Percentiles rank a stretch among this genome's conserved stretches.
phyloP scores from a whole-genome alignment of 2,329 filamentous ascomycete species.

The Pseudopyrenochaeta lycopersici region DNA sequence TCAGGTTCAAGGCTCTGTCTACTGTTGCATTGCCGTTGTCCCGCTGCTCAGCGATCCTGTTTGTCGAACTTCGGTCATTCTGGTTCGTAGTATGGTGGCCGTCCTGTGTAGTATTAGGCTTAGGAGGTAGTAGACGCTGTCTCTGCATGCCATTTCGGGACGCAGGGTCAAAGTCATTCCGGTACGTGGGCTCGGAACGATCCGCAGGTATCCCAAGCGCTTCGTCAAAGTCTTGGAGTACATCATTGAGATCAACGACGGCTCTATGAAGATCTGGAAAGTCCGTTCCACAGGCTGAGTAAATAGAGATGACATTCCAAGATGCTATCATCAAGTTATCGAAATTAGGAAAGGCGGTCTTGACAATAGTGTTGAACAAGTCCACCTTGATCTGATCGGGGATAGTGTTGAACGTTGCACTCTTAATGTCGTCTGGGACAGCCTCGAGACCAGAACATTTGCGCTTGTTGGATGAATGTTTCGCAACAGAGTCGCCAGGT shows the following conservation, averaged over 20 bases:
- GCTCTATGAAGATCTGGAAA: conserved; percentile 34
- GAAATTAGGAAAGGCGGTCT: conserved; percentile 39
- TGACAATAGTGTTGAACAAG: conserved; percentile 38
- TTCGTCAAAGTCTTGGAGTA: conserved; percentile 36
- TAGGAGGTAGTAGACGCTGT: not conserved
- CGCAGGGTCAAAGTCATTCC: not conserved
- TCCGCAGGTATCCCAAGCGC: conserved; percentile 9
- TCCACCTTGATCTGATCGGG: conserved; percentile 32
- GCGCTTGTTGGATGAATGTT: conserved; percentile 39
- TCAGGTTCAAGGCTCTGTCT: not conserved
- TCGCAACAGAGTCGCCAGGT: conserved; percentile 19
- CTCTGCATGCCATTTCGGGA: not conserved
- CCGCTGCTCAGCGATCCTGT: not conserved
- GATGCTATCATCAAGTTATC: conserved; percentile 41
- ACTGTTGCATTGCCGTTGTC: not conserved
- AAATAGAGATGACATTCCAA: conserved; percentile 44
- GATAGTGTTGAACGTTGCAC: conserved; percentile 29
- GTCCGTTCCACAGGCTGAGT: conserved; percentile 34
- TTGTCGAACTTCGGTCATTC: not conserved
- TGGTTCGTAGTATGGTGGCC: not conserved
- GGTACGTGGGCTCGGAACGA: conserved; percentile 7
- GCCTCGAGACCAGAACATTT: conserved; percentile 25
- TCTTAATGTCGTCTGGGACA: conserved; percentile 35
- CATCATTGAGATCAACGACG: conserved; percentile 35
- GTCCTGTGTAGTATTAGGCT: not conserved